Conservation (phyloP, 768 basidiomycete species). For the Pleurotus giganteus region DNA sequence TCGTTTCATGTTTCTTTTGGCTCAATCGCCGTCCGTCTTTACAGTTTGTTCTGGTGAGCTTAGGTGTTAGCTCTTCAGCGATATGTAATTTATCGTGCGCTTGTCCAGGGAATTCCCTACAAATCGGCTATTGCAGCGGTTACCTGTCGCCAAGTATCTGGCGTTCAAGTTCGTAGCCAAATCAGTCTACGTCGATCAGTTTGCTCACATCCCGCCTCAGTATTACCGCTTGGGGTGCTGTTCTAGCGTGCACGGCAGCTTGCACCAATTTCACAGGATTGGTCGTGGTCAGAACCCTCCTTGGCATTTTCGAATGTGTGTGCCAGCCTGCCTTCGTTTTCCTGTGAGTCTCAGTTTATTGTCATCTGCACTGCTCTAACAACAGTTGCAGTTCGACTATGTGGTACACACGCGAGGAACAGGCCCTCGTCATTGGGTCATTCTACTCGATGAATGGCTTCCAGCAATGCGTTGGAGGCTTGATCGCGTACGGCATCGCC, state of each 20-base stretch:
- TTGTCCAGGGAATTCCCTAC: slow-evolving; percentile 46
- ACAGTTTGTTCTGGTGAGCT: slow-evolving; percentile 2
- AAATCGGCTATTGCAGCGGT: slow-evolving; percentile 44
- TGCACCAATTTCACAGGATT: slow-evolving; percentile 43
- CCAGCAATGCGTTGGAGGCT: slow-evolving; percentile 45
- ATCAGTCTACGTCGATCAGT: background rate
- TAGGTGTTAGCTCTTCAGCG: background rate
- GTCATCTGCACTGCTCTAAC: background rate
- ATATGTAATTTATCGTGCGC: slow-evolving; percentile 16
- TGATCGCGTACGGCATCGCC: slow-evolving; percentile 49
- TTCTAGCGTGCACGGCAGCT: slow-evolving; percentile 47
- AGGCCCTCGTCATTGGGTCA: slow-evolving; percentile 42
- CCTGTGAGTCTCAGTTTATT: background rate
- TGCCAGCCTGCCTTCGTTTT: slow-evolving; percentile 45
- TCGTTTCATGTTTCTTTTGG: background rate
- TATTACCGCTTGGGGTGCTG: slow-evolving; percentile 41
- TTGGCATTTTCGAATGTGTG: slow-evolving; percentile 46
- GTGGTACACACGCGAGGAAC: slow-evolving; percentile 53
- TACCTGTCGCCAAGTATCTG: slow-evolving; percentile 51
- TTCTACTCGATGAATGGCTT: slow-evolving; percentile 49
- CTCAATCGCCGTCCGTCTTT: background rate
- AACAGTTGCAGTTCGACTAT: slow-evolving; percentile 36
- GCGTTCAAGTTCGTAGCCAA: slow-evolving; percentile 33
- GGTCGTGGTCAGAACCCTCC: slow-evolving; percentile 45
- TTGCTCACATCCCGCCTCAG: slow-evolving; percentile 14